phyloP scores from a whole-genome alignment of 129 eudicot genomes.

The Artemisia argyi region DNA sequence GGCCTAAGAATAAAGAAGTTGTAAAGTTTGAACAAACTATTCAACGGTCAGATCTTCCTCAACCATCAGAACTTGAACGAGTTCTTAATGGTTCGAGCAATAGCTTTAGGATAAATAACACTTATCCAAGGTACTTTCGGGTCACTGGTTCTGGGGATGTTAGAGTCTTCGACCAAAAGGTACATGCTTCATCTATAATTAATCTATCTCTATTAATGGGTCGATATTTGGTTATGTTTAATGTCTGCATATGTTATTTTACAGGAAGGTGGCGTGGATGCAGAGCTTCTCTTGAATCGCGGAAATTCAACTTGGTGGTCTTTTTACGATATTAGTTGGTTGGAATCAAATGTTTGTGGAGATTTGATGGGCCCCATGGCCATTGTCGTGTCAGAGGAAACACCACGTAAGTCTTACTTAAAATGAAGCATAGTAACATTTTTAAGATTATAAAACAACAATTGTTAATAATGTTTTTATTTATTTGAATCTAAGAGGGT shows the following conservation, averaged over 20 bases:
- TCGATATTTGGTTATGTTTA: too few relatives aligned
- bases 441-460: slow-evolving; percentile 10
- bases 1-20: slow-evolving; percentile 93
- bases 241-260: slow-evolving; percentile 4
- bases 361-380: slow-evolving; percentile 87
- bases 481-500: slow-evolving; percentile 65
- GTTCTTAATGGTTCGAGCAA: slow-evolving; percentile 72
- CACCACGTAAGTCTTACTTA: slow-evolving; percentile 75
- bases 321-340: slow-evolving; percentile 59
- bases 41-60: slow-evolving; percentile 57
- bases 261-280: slow-evolving; percentile 70
- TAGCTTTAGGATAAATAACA: slow-evolving; percentile 75
- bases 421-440: slow-evolving; percentile 10
- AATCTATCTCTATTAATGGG: neutral
- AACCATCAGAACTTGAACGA: slow-evolving; percentile 58
- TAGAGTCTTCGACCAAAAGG: slow-evolving; percentile 81
- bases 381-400: slow-evolving; percentile 92
- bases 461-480: neutral
- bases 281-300: slow-evolving; percentile 68
- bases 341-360: slow-evolving; percentile 63
- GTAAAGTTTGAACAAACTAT: slow-evolving; percentile 72
- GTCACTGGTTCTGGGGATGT: slow-evolving; percentile 99
- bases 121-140: slow-evolving; percentile 78
- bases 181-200: slow-evolving; percentile 28
- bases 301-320: slow-evolving; percentile 88